Percentiles rank a stretch among this genome's conserved stretches.
Evolutionary conservation across 805 yeast genomes (phyloP).

Genomic region (Blastobotrys robertii): DNA sequence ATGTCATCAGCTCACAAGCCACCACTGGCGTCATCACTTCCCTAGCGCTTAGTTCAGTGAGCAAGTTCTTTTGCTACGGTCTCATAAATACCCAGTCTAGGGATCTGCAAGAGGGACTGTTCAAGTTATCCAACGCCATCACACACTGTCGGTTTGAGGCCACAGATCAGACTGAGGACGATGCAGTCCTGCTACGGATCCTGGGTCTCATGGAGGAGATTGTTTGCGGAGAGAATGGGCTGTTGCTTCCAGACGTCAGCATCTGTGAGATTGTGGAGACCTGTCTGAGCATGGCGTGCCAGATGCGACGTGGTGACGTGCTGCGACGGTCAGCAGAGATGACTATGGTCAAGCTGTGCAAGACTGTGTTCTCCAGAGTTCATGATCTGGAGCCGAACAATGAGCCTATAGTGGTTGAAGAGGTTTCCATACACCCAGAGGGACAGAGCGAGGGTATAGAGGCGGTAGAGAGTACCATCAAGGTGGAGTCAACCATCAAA

Average conservation of each 20-base stretch:
- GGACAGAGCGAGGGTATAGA: not conserved
- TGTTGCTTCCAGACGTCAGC: constrained; percentile 65
- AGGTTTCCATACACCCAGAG: not conserved
- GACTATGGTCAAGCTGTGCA: constrained; percentile 61
- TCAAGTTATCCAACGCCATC: constrained; percentile 62
- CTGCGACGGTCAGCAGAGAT: constrained; percentile 82
- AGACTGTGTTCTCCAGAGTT: constrained; percentile 54
- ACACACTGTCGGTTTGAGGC: constrained; percentile 96
- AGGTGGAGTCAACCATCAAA: constrained; percentile 7
- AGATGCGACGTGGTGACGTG: constrained; percentile 83
- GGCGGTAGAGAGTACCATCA: constrained; percentile 4
- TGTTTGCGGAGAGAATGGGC: constrained; percentile 50
- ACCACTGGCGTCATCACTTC: constrained; percentile 83
- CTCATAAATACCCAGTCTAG: constrained; percentile 49
- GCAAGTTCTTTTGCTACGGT: constrained; percentile 61
- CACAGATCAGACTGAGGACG: constrained; percentile 85
- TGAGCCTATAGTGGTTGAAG: constrained; percentile 5
- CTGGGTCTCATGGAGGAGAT: constrained; percentile 62
- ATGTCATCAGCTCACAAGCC: constrained; percentile 71
- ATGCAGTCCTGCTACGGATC: constrained; percentile 78
- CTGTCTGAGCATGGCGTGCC: constrained; percentile 83
- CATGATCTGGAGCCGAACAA: constrained; percentile 42
- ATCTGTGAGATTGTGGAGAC: constrained; percentile 87
- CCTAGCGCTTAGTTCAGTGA: constrained; percentile 64
- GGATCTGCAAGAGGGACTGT: constrained; percentile 47